Base-by-base conservation (phyloP, 352 stramenopile genomes). In the Phytopythium montanum region DNA sequence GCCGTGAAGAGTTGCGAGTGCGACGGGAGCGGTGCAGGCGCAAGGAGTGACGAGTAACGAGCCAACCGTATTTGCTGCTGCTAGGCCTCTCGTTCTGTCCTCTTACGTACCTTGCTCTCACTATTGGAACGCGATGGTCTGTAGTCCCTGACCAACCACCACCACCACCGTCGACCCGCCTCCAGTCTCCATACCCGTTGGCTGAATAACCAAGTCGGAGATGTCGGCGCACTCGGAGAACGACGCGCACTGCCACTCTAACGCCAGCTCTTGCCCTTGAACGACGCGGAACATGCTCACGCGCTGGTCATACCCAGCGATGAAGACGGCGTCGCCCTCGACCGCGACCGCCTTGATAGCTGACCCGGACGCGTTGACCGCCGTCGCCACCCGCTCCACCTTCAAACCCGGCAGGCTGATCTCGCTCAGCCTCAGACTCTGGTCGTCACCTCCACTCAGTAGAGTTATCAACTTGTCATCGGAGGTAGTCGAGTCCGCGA, bases 201-300 rank as follows among this genome's bases (percentile, higher is more conserved):
- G 31, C 21, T 64, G 70, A 48, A 92, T 64, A 0, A 72, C 70
- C 5, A 95, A 36, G 51, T 85, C 73, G 18, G 87, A 81, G 52
- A 95, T 92, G 44, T 95, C 87, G 19, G 87, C 87, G 33, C 81
- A 92, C 50, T 95, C 87, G 0, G 80, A 87, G 59, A 94, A 88
- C 25, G 67, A 74, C 12, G 76, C 77, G 56, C 70, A 67, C 63
- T 75, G 71, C 79, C 83, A 92, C 29, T 76, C 57, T 16, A 92
- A 64, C 2, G 50, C 31, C 26, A 39, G 61, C 33, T 28, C 44
- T 21, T 29, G 52, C 3, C 57, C 50, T 12, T 51, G 33, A 26
- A 57, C 13, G 45, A 85, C 70, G 16, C 31, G 42, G 81, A 83
- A 96, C 51, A 84, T 80, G 60, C 76, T 92, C 64, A 95, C 75